Percentiles rank a stretch among this genome's conserved stretches.
Conservation (phyloP, 2,329 filamentous ascomycete genomes). For the Xylariaceae sp. region DNA sequence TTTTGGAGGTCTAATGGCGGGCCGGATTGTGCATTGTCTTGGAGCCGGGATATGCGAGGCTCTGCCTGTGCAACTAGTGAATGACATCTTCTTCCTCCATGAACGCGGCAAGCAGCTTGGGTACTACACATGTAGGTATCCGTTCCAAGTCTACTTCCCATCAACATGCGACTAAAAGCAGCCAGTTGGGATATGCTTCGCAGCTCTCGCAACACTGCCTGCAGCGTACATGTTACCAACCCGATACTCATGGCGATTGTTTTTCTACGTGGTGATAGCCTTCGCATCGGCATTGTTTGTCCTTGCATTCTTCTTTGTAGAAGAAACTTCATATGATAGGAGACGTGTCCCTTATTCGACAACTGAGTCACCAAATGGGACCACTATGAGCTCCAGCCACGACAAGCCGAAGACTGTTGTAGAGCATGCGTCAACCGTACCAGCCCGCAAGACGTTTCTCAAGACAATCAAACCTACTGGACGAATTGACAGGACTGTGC, state of each 20-base stretch:
- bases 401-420: constrained; percentile 24
- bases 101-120: constrained; percentile 51
- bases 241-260: constrained; percentile 56
- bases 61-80: constrained; percentile 42
- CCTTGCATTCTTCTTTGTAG: constrained; percentile 48
- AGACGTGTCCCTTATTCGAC: constrained; percentile 6
- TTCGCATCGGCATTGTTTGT: constrained; percentile 44
- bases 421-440: constrained; percentile 23
- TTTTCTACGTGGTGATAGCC: constrained; percentile 58
- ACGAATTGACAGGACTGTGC: constrained; percentile 33
- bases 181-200: constrained; percentile 50
- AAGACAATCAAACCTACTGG: constrained; percentile 37
- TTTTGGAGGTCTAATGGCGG: constrained; percentile 37
- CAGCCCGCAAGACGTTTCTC: constrained; percentile 34
- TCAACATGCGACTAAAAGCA: constrained; percentile 1
- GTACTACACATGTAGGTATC: constrained; percentile 49
- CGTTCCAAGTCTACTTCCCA: no score
- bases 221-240: constrained; percentile 59
- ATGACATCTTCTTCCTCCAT: constrained; percentile 45
- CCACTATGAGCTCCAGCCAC: constrained; percentile 4
- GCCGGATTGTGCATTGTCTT: constrained; percentile 37
- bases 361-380: constrained; percentile 1
- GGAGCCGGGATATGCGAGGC: constrained; percentile 43
- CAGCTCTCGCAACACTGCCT: constrained; percentile 52
- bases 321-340: constrained; percentile 46